Conservation (phyloP, 768 basidiomycete genomes). For the Phaffia tasmanica region DNA sequence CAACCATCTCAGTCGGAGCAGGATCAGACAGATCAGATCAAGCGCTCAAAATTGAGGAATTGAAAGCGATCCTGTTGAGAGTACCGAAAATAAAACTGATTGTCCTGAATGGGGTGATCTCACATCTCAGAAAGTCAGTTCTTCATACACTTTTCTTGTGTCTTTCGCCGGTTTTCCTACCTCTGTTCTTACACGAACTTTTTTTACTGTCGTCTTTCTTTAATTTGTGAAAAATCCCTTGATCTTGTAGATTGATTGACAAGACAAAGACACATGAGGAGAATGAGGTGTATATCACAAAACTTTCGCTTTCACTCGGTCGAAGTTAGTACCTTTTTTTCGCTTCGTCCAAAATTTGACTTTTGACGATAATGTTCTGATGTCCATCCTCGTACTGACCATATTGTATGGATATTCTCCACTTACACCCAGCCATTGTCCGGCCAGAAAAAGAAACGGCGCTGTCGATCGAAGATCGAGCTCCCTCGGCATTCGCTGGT, state of each 20-base stretch:
- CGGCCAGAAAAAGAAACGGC: slow-evolving; percentile 20
- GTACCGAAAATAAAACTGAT: slow-evolving; percentile 22
- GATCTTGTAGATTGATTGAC: slow-evolving; percentile 12
- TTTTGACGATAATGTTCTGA: too few relatives aligned
- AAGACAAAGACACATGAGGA: slow-evolving; percentile 5
- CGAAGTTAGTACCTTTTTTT: slow-evolving; percentile 15
- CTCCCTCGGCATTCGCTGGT: slow-evolving; percentile 15
- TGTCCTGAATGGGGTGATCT: slow-evolving; percentile 17
- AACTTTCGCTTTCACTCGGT: slow-evolving; percentile 22
- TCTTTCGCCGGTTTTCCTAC: neutral
- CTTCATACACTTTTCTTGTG: too few relatives aligned
- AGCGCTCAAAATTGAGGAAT: slow-evolving; percentile 13
- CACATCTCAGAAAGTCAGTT: slow-evolving; percentile 16
- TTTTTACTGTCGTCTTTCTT: neutral
- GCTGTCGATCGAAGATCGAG: slow-evolving; percentile 24
- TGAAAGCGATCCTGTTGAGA: slow-evolving; percentile 15
- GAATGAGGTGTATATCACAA: slow-evolving; percentile 18
- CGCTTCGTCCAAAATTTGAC: too few relatives aligned
- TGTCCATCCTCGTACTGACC: neutral
- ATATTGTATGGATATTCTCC: neutral
- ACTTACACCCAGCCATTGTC: slow-evolving; percentile 12
- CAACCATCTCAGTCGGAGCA: neutral
- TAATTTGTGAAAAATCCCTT: neutral
- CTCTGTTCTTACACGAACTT: too few relatives aligned
- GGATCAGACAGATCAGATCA: neutral